Conservation (phyloP, 495 filamentous ascomycete genomes). For the Podospora pseudocomata region DNA sequence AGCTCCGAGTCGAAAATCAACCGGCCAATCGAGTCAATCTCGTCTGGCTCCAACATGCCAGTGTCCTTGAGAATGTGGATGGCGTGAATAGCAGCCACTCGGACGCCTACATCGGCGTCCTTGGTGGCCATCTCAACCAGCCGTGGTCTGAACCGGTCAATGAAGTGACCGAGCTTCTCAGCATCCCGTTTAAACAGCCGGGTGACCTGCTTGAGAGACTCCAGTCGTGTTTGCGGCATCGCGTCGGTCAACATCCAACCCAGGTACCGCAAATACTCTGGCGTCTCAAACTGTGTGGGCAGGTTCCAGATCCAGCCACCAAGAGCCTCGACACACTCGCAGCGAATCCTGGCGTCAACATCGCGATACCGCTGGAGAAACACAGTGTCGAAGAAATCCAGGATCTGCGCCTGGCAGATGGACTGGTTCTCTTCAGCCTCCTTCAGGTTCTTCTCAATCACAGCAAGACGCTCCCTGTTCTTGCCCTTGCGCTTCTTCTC, state of each 20-base stretch:
- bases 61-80: conserved; percentile 76
- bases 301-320: conserved; percentile 82
- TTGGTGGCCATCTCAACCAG: conserved; percentile 87
- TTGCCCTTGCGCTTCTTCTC: conserved; percentile 70
- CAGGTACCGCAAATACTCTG: conserved; percentile 82
- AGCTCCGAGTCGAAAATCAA: conserved; percentile 84
- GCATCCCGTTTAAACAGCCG: conserved; percentile 76
- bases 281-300: conserved; percentile 82
- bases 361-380: conserved; percentile 96
- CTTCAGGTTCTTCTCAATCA: conserved; percentile 62
- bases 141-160: conserved; percentile 80
- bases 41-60: conserved; percentile 82
- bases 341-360: conserved; percentile 79
- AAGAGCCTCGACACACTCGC: conserved; percentile 77
- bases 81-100: conserved; percentile 72
- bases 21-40: conserved; percentile 80
- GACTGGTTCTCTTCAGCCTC: conserved; percentile 63
- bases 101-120: conserved; percentile 73
- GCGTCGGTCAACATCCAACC: conserved; percentile 91
- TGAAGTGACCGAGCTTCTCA: conserved; percentile 77
- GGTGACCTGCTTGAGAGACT: conserved; percentile 76
- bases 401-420: conserved; percentile 62
- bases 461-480: conserved; percentile 53
- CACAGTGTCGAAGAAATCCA: conserved; percentile 80
- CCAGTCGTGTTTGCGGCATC: conserved; percentile 61